Evolutionary conservation across 2,329 filamentous ascomycete genomes (phyloP).

Genomic region (Apiospora sp.): DNA sequence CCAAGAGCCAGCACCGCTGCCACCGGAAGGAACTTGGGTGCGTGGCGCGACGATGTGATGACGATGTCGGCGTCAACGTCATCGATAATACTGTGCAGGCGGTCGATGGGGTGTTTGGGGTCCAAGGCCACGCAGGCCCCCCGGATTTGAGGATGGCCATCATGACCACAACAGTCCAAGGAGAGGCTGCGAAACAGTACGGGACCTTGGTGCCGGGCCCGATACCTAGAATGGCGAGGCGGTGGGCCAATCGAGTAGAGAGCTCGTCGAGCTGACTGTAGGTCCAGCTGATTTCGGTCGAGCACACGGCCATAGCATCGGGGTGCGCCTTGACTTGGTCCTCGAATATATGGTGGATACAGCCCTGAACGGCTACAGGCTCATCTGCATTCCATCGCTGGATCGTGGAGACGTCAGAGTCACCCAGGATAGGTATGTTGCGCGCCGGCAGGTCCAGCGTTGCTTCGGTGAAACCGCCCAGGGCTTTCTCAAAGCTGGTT

Average conservation of each 20-base stretch:
- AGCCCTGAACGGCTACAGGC: neutral
- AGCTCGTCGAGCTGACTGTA: slow-evolving; percentile 3
- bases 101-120: slow-evolving; percentile 14
- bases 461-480: slow-evolving; percentile 12
- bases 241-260: neutral
- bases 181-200: neutral
- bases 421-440: slow-evolving; percentile 20
- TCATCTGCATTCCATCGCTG: slow-evolving; percentile 22
- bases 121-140: slow-evolving; percentile 16
- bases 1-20: slow-evolving; percentile 24
- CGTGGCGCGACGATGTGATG: slow-evolving; percentile 19
- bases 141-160: slow-evolving; percentile 23
- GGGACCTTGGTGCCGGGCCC: slow-evolving; percentile 1
- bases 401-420: slow-evolving; percentile 17
- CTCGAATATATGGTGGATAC: slow-evolving; percentile 25
- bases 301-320: slow-evolving; percentile 24
- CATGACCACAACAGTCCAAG: slow-evolving; percentile 12
- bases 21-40: slow-evolving; percentile 24
- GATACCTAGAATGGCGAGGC: neutral
- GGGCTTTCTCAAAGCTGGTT: slow-evolving; percentile 23
- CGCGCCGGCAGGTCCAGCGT: slow-evolving; percentile 2
- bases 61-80: slow-evolving; percentile 15
- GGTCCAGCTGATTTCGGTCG: slow-evolving; percentile 20
- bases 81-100: neutral
- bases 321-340: slow-evolving; percentile 21